A percentile compares a stretch with the other conserved stretches of the same genome.
These are phyloP conservation scores for Amanita muscaria DNA, from an alignment of 768 basidiomycete genomes.

Conservation along the genomic window DNA sequence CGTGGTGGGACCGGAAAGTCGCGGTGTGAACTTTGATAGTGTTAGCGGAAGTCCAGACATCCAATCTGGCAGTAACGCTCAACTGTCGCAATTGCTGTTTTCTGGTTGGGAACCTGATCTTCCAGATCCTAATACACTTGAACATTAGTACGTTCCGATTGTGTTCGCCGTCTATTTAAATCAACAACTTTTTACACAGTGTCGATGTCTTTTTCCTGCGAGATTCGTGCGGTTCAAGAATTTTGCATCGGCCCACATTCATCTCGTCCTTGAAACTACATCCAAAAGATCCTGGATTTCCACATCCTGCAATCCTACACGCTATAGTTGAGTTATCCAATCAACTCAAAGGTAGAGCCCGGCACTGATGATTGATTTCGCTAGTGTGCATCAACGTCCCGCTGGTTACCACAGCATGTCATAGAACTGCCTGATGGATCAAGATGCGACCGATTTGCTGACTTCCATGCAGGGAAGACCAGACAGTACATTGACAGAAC, in stretches of 20 bases:
- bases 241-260: conserved; percentile 77
- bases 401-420: conserved; percentile 69
- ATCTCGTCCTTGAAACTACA: conserved; percentile 71
- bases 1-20: conserved; percentile 28
- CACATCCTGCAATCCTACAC: conserved; percentile 84
- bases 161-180: conserved; percentile 6
- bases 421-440: conserved; percentile 65
- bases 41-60: conserved; percentile 47
- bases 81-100: conserved; percentile 58
- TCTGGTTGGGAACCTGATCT: conserved; percentile 83
- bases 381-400: conserved; percentile 76
- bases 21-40: conserved; percentile 26
- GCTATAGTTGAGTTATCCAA: conserved; percentile 57
- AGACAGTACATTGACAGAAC: conserved; percentile 81
- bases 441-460: conserved; percentile 77
- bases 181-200: conserved; percentile 28
- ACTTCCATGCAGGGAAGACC: conserved; percentile 83
- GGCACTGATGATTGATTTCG: conserved; percentile 2
- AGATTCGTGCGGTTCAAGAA: conserved; percentile 79
- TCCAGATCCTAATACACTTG: conserved; percentile 62
- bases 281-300: conserved; percentile 76
- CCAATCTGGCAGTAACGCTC: conserved; percentile 32
- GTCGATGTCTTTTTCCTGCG: conserved; percentile 84
- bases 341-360: conserved; percentile 13
- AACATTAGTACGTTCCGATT: conserved; percentile 58